A percentile compares a stretch with the other conserved stretches of the same genome.
phyloP scores from a whole-genome alignment of 2,329 filamentous ascomycete species.

The Didymella arachidicola region DNA sequence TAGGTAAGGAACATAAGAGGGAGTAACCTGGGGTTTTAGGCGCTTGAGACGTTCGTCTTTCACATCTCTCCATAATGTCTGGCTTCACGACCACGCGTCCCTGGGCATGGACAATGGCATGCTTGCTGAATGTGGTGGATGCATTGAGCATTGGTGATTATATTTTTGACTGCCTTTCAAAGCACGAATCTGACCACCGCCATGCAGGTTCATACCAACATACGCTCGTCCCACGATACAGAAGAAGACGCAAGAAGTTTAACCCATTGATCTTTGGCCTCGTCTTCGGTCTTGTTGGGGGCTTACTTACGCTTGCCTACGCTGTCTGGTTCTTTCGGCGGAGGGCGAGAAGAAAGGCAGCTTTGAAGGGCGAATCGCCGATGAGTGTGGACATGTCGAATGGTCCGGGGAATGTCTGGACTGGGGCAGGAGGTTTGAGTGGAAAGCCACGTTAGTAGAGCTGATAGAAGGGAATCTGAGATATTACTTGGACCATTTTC shows the following conservation, averaged over 20 bases:
- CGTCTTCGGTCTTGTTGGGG: background rate
- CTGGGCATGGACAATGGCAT: background rate
- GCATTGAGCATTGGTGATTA: slow-evolving; percentile 3
- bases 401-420: background rate
- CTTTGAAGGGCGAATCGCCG: background rate
- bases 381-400: background rate
- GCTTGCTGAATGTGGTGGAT: background rate
- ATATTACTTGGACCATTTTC: too few relatives aligned
- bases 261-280: background rate
- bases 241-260: background rate
- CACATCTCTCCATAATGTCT: background rate
- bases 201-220: too few relatives aligned
- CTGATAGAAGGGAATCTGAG: too few relatives aligned
- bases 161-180: too few relatives aligned
- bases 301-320: background rate
- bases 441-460: too few relatives aligned
- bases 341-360: background rate
- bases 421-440: too few relatives aligned
- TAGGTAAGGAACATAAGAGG: background rate
- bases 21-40: too few relatives aligned
- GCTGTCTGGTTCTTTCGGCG: background rate
- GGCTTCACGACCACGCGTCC: background rate
- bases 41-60: background rate
- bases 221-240: too few relatives aligned
- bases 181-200: too few relatives aligned